Conservation (phyloP, 2,329 filamentous ascomycete genomes). For the Madurella mycetomatis region DNA sequence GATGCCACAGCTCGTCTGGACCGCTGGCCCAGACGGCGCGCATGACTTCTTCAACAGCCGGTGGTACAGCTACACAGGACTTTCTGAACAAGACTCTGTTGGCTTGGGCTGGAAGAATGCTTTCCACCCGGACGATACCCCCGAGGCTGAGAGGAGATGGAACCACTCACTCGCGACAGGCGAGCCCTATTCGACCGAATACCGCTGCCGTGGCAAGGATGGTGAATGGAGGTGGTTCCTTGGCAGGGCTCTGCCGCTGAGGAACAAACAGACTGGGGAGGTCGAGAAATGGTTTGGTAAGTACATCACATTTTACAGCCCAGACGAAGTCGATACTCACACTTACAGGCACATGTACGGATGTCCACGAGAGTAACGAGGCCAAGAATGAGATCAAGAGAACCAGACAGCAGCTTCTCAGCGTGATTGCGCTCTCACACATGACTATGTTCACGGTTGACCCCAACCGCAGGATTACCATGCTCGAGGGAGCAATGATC, state of each 20-base stretch:
- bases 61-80: conserved; percentile 77
- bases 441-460: conserved; percentile 75
- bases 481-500: conserved; percentile 65
- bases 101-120: conserved; percentile 59
- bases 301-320: conserved; percentile 11
- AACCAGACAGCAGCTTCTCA: conserved; percentile 65
- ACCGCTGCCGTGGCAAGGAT: conserved; percentile 60
- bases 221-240: conserved; percentile 78
- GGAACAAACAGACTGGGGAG: conserved; percentile 58
- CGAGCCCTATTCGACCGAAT: conserved; percentile 65
- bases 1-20: conserved; percentile 71
- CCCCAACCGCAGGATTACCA: conserved; percentile 54
- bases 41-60: conserved; percentile 71
- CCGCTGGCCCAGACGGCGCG: conserved; percentile 59
- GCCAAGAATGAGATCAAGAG: conserved; percentile 62
- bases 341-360: conserved; percentile 62
- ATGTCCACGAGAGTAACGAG: conserved; percentile 71
- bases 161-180: conserved; percentile 60
- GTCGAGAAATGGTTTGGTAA: conserved; percentile 75
- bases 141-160: conserved; percentile 54
- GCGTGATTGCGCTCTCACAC: conserved; percentile 69
- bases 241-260: conserved; percentile 64
- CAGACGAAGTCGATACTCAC: conserved; percentile 2
- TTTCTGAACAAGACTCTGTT: conserved; percentile 57
- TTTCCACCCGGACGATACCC: conserved; percentile 68